Evolutionary conservation across 805 yeast species (phyloP), one percentile per base, ranked within the genome.

Genomic region (Citeromyces matritensis): DNA sequence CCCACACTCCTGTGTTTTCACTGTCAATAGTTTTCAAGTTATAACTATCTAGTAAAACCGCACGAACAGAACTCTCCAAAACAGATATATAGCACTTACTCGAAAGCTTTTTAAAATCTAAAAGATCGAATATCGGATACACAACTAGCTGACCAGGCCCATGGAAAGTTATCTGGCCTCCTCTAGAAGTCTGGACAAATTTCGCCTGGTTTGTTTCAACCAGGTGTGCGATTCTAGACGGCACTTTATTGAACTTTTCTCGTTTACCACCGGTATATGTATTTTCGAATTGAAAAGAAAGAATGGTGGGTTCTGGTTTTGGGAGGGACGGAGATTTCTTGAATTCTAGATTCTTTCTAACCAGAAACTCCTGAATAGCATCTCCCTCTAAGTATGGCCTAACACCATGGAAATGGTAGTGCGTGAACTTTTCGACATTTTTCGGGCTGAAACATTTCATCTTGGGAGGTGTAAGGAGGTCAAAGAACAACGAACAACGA

Each of bases 161-260:
- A 55, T 91, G 99, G 61, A 82, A 91, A 0, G 98, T 91, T 1
- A 91, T 72, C 48, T 91, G 94, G 0, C 99, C 99, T 10, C 99
- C 99, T 38, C 99, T 60, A 33, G 73, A 73, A 0, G 91, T 68
- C 43, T 82, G 88, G n/a, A 75, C 65, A 45, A 72, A 81, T 21
- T 63, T 62, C 10, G 85, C 77, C n/a, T 64, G 64, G 26, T 58
- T 36, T 19, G 48, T 38, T 9, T 44, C 39, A 24, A 51, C 53
- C 7, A 46, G 43, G 25, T 34, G 40, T 2, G 37, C 43, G 4
- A 37, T 38, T 15, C 37, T 33, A 12, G 41, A 42, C 1, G 26
- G 15, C 1, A 63, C 48, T 0, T 73, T 54, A 23, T 65, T 60
- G 21, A 65, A 63, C 39, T 68, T 67, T 49, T 85, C 81, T 38